Evolutionary conservation across 495 filamentous ascomycete genomes (phyloP), one percentile per base, ranked within the genome.

Genomic region (Penicillium pulvis): DNA sequence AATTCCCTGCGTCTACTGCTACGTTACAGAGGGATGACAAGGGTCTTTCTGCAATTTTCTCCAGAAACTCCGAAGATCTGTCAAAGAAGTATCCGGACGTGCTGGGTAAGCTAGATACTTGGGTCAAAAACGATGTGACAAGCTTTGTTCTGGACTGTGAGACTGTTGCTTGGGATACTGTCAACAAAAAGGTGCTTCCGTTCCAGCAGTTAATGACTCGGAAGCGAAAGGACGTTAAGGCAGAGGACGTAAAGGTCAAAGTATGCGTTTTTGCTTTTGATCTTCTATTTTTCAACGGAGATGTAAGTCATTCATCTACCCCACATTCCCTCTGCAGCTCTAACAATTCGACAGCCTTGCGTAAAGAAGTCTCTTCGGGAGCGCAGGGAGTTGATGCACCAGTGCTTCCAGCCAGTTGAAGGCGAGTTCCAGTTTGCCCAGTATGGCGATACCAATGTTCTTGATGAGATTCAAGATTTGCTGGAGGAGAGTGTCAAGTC

Each of bases 211-310:
- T 98, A 23, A 97, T 97, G 95, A 98, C 94, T 6, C 81, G 94
- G 30, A 98, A 98, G 74, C 87, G 88, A 67, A 98, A 98, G 75
- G 94, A 98, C 68, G 94, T 98, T 69, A 97, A 95, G 68, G 79
- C 87, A n/a, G 93, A 97, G 66, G 95, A 98, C 58, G 87, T 98
- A 41, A 97, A 94, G 69, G 88, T 98, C 74, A 94, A 96, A 67
- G 94, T 98, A 51, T 98, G 93, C 73, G 91, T 98, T 30, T 98
- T 96, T 70, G 94, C 95, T 5, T 98, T 98, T 71, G 94, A 98
- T 70, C 72, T 98, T 24, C 81, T 98, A 6, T 98, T 91, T 71
- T 79, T 97, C 51, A 97, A 98, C 65, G 95, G 92, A 49, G 90
- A 97, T 79, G 85, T 87, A 78, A 61, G 70, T 28, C 8, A 42